These are phyloP conservation scores for Starmerella sirachaensis DNA, from an alignment of 805 yeast genomes.

Conservation along the genomic window DNA sequence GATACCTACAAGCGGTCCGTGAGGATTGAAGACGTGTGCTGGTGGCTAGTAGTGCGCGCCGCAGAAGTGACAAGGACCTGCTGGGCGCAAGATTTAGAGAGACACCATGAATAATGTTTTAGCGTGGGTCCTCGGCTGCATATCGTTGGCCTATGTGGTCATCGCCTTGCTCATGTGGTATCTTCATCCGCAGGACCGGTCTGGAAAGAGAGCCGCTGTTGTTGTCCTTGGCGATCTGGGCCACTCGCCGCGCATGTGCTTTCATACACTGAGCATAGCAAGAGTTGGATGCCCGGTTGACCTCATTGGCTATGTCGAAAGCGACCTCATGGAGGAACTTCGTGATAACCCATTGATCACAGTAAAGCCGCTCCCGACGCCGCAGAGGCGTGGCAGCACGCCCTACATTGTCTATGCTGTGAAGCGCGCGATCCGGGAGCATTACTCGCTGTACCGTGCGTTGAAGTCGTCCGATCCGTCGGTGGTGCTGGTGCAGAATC, in stretches of 20 bases:
- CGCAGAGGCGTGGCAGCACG: constrained; percentile 18
- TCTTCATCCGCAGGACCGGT: constrained; percentile 20
- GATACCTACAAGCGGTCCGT: too few species aligned
- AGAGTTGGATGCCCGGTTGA: constrained; percentile 59
- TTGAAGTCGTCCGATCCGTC: constrained; percentile 31
- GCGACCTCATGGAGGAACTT: constrained; percentile 23
- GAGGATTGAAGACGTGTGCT: too few species aligned
- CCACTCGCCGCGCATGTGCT: constrained; percentile 87
- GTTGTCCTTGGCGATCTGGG: constrained; percentile 89
- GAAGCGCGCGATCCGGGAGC: constrained; percentile 49
- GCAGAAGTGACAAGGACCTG: too few species aligned
- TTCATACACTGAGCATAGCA: constrained; percentile 76
- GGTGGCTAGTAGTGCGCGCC: too few species aligned
- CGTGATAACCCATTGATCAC: constrained; percentile 22
- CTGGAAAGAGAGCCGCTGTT: constrained; percentile 47
- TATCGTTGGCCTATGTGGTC: constrained; percentile 13
- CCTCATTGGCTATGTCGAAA: constrained; percentile 59
- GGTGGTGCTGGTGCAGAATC: constrained; percentile 64
- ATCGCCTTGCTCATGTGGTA: constrained; percentile 17
- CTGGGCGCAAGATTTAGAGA: too few species aligned
- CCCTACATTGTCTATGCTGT: constrained; percentile 50
- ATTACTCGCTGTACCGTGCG: constrained; percentile 35
- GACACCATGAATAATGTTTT: constrained; percentile 10
- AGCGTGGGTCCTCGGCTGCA: constrained; percentile 9
- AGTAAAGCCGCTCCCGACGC: constrained; percentile 25